Conservation (phyloP, 2,329 filamentous ascomycete genomes). For the Phaeomoniella chlamydospora region DNA sequence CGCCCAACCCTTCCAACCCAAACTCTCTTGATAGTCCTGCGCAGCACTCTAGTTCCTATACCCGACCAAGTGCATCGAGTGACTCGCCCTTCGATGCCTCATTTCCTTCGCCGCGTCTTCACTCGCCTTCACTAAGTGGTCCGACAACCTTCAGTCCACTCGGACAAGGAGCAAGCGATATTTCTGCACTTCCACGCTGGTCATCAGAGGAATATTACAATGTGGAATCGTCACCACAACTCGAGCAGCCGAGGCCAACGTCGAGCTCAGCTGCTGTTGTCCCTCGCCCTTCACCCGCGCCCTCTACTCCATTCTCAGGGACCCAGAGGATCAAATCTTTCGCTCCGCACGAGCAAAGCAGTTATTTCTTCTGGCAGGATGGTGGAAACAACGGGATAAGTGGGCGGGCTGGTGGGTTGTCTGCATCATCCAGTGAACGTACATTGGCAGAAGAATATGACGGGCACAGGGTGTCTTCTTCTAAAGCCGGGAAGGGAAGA, state of each 20-base stretch:
- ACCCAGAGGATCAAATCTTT: not conserved
- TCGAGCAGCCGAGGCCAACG: not conserved
- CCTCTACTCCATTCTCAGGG: not conserved
- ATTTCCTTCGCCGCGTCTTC: not conserved
- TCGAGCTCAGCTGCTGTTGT: not conserved
- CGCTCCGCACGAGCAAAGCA: not conserved
- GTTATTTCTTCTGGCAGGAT: not conserved
- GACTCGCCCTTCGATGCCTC: not conserved
- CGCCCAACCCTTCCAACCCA: not conserved
- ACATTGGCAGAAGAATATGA: not conserved
- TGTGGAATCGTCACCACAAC: not conserved
- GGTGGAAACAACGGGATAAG: not conserved
- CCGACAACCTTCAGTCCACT: not conserved
- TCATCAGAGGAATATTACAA: not conserved
- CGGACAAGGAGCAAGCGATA: not conserved
- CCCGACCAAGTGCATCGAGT: not conserved
- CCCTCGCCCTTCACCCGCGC: not conserved
- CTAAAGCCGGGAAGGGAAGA: conserved; percentile 19
- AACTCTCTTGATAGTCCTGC: not conserved
- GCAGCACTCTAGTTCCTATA: not conserved
- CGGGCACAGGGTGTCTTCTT: not conserved
- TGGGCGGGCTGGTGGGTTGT: not conserved
- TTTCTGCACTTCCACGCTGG: not conserved
- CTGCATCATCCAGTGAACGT: not conserved
- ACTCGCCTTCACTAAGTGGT: not conserved